phyloP scores from a whole-genome alignment of 345 rosid species.

The Cardamine occulta region DNA sequence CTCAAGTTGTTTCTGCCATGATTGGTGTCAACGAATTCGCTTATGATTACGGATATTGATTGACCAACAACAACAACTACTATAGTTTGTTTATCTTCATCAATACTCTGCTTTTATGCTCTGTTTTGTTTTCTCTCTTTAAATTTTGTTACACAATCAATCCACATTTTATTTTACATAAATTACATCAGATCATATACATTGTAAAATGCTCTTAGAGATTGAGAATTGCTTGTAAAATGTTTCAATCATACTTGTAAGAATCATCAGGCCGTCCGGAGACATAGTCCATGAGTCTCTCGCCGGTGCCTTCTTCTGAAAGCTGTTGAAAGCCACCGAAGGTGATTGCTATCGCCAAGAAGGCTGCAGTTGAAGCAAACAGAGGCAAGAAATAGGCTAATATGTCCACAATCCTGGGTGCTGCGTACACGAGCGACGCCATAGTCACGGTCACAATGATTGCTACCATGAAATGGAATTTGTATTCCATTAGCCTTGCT shows the following conservation, averaged over 20 bases:
- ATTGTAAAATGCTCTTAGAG: slow-evolving; percentile 6
- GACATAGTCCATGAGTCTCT: slow-evolving; percentile 70
- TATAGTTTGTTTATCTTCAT: slow-evolving; percentile 29
- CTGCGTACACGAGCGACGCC: slow-evolving; percentile 50
- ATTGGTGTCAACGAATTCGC: slow-evolving; percentile 75
- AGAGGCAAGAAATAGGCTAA: slow-evolving; percentile 87
- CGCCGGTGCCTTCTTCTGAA: slow-evolving; percentile 52
- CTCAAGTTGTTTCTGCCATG: slow-evolving; percentile 89
- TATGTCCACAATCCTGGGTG: slow-evolving; percentile 62
- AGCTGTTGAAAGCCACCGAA: slow-evolving; percentile 69
- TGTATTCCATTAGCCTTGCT: slow-evolving; percentile 60
- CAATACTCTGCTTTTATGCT: slow-evolving; percentile 11
- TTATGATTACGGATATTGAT: slow-evolving; percentile 55
- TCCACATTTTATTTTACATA: slow-evolving; percentile 22
- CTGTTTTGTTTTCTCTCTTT: background rate
- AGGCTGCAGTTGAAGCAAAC: slow-evolving; percentile 76
- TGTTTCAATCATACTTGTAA: slow-evolving; percentile 23
- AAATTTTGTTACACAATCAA: slow-evolving; percentile 5
- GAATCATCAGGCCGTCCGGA: slow-evolving; percentile 51
- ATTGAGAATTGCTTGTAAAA: background rate
- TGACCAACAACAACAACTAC: background rate
- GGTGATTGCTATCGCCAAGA: slow-evolving; percentile 54
- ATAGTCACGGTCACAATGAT: slow-evolving; percentile 42
- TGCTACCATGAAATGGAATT: slow-evolving; percentile 51
- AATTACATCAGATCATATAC: slow-evolving; percentile 29